Percentiles rank a stretch among this genome's conserved stretches.
Evolutionary conservation across 208 protist genomes (phyloP).

Genomic region (Leishmania guyanensis): DNA sequence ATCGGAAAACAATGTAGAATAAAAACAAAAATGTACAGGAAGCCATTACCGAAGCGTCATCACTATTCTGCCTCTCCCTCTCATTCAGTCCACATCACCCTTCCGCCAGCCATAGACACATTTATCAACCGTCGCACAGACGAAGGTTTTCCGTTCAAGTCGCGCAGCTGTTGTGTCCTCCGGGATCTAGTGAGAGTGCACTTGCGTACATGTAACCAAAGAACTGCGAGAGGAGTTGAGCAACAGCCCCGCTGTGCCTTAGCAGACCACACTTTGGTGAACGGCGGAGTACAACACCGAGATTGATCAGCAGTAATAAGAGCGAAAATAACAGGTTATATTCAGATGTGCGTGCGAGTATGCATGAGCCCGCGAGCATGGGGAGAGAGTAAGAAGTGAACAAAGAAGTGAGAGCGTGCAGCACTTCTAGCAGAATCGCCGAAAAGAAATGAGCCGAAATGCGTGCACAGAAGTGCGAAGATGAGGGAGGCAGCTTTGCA

Average conservation of each 20-base stretch:
- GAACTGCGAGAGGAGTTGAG: neutral
- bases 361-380: neutral
- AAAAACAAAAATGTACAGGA: neutral
- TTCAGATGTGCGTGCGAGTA: too few relatives aligned
- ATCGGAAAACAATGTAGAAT: neutral
- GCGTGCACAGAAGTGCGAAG: neutral
- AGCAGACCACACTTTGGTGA: too few relatives aligned
- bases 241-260: neutral
- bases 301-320: neutral
- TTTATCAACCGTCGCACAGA: neutral
- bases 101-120: neutral
- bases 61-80: neutral
- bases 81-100: neutral
- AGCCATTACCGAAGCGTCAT: neutral
- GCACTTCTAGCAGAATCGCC: neutral
- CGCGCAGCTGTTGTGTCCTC: neutral
- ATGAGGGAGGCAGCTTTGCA: neutral
- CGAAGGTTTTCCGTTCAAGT: neutral
- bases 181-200: neutral
- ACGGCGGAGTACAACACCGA: neutral
- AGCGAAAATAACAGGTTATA: neutral
- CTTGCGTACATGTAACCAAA: neutral
- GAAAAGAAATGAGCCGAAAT: neutral
- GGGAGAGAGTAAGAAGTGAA: neutral
- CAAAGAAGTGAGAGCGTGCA: neutral